These are phyloP conservation scores for Juncus inflexus DNA, from an alignment of 176 grass and related monocot species.

Conservation along the genomic window DNA sequence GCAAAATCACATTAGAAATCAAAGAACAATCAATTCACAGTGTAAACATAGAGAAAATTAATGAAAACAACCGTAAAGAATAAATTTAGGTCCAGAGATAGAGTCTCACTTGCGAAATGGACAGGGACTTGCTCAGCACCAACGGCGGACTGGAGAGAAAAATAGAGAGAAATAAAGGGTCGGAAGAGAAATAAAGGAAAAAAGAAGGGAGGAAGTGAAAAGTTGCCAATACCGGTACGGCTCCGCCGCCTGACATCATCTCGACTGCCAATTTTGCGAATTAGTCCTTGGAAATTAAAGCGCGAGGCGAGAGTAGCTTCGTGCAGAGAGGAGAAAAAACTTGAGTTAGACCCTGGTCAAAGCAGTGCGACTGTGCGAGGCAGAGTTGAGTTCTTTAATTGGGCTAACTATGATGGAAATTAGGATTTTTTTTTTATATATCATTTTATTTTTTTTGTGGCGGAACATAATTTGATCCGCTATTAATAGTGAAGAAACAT, in stretches of 20 bases:
- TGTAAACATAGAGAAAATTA: not conserved
- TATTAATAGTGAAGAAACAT: too few relatives aligned
- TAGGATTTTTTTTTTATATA: too few relatives aligned
- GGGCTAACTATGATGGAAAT: too few relatives aligned
- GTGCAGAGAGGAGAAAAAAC: too few relatives aligned
- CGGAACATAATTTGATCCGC: too few relatives aligned
- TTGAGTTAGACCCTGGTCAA: too few relatives aligned
- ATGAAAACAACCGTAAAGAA: not conserved
- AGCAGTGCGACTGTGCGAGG: too few relatives aligned
- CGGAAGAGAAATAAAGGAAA: slow-evolving; percentile 13
- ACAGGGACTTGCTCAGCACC: slow-evolving; percentile 63
- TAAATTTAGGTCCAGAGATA: slow-evolving; percentile 2
- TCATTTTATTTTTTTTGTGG: too few relatives aligned
- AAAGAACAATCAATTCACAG: not conserved
- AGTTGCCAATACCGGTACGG: slow-evolving; percentile 57
- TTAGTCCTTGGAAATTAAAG: too few relatives aligned
- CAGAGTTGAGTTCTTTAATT: too few relatives aligned
- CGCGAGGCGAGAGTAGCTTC: too few relatives aligned
- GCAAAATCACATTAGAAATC: slow-evolving; percentile 6
- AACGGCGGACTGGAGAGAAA: slow-evolving; percentile 41
- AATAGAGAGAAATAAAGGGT: not conserved
- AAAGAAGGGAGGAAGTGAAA: not conserved
- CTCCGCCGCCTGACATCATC: slow-evolving; percentile 52
- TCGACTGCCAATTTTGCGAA: too few relatives aligned
- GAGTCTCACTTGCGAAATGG: slow-evolving; percentile 53